phyloP scores from a whole-genome alignment of 2,329 filamentous ascomycete genomes.

The Paecilomyces dactylethromorphus region DNA sequence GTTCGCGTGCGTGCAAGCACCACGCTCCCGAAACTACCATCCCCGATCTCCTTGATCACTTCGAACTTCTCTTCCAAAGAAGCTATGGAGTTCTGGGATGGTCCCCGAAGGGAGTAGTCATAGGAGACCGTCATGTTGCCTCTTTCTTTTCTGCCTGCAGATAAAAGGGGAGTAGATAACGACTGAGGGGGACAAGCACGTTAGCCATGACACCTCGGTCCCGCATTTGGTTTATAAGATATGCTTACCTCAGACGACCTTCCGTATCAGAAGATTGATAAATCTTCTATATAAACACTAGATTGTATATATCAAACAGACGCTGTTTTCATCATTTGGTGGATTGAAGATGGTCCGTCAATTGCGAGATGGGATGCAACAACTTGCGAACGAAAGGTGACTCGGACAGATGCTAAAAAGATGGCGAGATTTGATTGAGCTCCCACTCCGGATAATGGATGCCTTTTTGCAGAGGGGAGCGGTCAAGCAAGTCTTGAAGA shows the following conservation, averaged over 20 bases:
- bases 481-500: slow-evolving; percentile 20
- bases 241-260: neutral
- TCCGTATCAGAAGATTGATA: neutral
- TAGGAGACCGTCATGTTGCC: slow-evolving; percentile 68
- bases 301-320: neutral
- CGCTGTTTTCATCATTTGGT: neutral
- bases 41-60: slow-evolving; percentile 94
- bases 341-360: neutral
- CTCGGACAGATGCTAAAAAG: neutral
- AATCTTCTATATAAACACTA: slow-evolving; percentile 4
- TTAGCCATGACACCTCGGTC: neutral
- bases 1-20: slow-evolving; percentile 84
- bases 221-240: neutral
- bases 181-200: neutral
- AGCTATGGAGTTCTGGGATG: slow-evolving; percentile 46
- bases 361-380: neutral
- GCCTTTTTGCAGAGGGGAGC: slow-evolving; percentile 8
- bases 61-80: slow-evolving; percentile 89
- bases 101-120: slow-evolving; percentile 65
- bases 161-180: slow-evolving; percentile 20
- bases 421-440: neutral
- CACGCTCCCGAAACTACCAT: slow-evolving; percentile 97
- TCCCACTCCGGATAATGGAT: neutral
- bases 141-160: slow-evolving; percentile 35
- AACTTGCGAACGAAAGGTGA: neutral